A percentile compares a stretch with the other conserved stretches of the same genome.
Evolutionary conservation across 2,329 filamentous ascomycete genomes (phyloP).

Genomic region (Akanthomyces lecanii): DNA sequence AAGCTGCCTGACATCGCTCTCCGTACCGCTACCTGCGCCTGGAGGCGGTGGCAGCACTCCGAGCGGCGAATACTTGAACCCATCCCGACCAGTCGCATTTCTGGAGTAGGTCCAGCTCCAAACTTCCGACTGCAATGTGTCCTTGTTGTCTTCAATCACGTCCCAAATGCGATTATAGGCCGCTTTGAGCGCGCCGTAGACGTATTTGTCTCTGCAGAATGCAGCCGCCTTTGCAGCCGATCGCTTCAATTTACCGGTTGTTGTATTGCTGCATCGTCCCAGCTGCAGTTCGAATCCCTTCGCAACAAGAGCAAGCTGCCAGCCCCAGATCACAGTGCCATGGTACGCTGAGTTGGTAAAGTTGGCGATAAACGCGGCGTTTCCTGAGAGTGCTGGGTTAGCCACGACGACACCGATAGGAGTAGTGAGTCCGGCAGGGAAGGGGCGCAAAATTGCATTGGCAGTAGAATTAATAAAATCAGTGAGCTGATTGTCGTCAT

Average conservation of each 20-base stretch:
- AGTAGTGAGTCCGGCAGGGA: constrained; percentile 55
- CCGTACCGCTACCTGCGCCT: constrained; percentile 36
- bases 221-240: constrained; percentile 29
- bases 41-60: constrained; percentile 46
- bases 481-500: constrained; percentile 49
- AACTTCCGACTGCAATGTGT: constrained; percentile 52
- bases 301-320: constrained; percentile 62
- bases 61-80: constrained; percentile 46
- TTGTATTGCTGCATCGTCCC: constrained; percentile 39
- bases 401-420: constrained; percentile 54
- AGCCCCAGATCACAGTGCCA: constrained; percentile 61
- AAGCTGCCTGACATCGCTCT: constrained; percentile 52
- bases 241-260: not conserved
- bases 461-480: constrained; percentile 53
- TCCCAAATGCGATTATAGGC: constrained; percentile 61
- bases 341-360: constrained; percentile 57
- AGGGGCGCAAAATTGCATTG: constrained; percentile 52
- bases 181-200: constrained; percentile 36
- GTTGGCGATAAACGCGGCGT: constrained; percentile 43
- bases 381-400: constrained; percentile 54
- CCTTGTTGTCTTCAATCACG: constrained; percentile 50
- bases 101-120: constrained; percentile 54
- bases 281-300: constrained; percentile 56
- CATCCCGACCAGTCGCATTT: constrained; percentile 30
- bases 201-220: constrained; percentile 45